A percentile compares a stretch with the other conserved stretches of the same genome.
Conservation (phyloP, 495 filamentous ascomycete species). For the Podospora bellae-mahoneyi region DNA sequence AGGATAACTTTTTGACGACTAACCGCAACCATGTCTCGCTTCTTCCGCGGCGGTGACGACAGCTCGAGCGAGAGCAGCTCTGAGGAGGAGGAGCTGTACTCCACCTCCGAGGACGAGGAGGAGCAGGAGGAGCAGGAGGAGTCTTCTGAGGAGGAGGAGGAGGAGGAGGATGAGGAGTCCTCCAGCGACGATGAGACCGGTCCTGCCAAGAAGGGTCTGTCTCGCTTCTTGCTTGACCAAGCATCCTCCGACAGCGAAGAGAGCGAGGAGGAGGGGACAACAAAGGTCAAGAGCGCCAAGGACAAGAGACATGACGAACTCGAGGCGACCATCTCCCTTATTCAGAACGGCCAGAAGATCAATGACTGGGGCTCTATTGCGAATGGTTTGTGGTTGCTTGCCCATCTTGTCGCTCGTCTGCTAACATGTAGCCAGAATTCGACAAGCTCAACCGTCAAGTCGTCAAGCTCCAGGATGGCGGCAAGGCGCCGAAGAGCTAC, state of each 20-base stretch:
- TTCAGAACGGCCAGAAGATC: slow-evolving; percentile 96
- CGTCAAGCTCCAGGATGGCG: slow-evolving; percentile 68
- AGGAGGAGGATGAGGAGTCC: slow-evolving; percentile 59
- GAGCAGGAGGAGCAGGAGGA: slow-evolving; percentile 50
- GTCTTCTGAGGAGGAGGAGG: slow-evolving; percentile 46
- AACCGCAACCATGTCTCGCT: slow-evolving; percentile 74
- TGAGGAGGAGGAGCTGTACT: slow-evolving; percentile 89
- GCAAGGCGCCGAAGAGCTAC: slow-evolving; percentile 81
- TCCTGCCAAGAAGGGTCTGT: slow-evolving; percentile 60
- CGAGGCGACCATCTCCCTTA: slow-evolving; percentile 79
- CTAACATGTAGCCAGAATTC: slow-evolving; percentile 62
- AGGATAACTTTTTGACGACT: slow-evolving; percentile 11
- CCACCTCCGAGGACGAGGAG: slow-evolving; percentile 65
- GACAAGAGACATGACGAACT: slow-evolving; percentile 95
- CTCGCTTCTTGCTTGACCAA: slow-evolving; percentile 74
- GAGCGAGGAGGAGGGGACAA: slow-evolving; percentile 75
- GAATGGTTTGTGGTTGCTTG: slow-evolving; percentile 57
- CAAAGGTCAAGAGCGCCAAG: slow-evolving; percentile 91
- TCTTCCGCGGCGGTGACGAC: slow-evolving; percentile 91
- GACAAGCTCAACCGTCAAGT: slow-evolving; percentile 95
- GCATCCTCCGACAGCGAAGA: slow-evolving; percentile 73
- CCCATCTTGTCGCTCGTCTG: slow-evolving; percentile 15
- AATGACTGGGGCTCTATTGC: slow-evolving; percentile 94
- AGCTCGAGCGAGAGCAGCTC: slow-evolving; percentile 79
- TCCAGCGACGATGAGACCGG: slow-evolving; percentile 62